Percentiles rank a stretch among this genome's conserved stretches.
Evolutionary conservation across 768 basidiomycete genomes (phyloP).

Genomic region (Xerocomellus chrysenteron): DNA sequence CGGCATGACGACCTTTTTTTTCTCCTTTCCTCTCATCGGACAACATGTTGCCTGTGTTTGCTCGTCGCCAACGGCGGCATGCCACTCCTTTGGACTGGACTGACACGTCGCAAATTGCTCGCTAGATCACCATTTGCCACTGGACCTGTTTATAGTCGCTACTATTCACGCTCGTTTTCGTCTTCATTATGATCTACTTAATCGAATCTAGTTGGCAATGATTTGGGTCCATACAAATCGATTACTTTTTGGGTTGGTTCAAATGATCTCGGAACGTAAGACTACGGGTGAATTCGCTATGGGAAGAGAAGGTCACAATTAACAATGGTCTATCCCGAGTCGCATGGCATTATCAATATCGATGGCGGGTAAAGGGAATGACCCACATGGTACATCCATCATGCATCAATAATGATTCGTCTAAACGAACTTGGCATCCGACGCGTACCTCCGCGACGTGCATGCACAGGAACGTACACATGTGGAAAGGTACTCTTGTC

Average conservation of each 20-base stretch:
- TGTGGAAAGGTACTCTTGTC: neutral
- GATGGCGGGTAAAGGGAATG: neutral
- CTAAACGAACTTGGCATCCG: neutral
- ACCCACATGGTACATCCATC: no score
- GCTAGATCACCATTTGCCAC: slow-evolving; percentile 10
- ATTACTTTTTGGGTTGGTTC: neutral
- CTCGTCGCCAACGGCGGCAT: slow-evolving; percentile 1
- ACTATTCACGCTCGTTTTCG: slow-evolving; percentile 17
- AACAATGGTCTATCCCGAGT: neutral
- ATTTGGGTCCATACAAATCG: slow-evolving; percentile 14
- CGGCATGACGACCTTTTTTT: neutral
- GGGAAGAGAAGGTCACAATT: no score
- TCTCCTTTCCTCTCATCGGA: slow-evolving; percentile 8
- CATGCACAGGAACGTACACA: neutral
- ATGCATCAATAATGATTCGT: neutral
- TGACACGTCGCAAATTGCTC: slow-evolving; percentile 12
- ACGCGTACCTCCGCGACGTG: neutral
- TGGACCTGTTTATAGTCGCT: neutral
- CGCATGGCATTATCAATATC: neutral
- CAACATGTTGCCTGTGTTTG: slow-evolving; percentile 5
- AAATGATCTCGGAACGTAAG: no score
- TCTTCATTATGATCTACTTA: slow-evolving; percentile 26
- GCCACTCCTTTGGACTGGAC: slow-evolving; percentile 24
- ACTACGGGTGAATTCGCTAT: neutral
- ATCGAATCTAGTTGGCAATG: slow-evolving; percentile 27